phyloP scores from a whole-genome alignment of 164 flowering plant genomes.

The Macadamia integrifolia region DNA sequence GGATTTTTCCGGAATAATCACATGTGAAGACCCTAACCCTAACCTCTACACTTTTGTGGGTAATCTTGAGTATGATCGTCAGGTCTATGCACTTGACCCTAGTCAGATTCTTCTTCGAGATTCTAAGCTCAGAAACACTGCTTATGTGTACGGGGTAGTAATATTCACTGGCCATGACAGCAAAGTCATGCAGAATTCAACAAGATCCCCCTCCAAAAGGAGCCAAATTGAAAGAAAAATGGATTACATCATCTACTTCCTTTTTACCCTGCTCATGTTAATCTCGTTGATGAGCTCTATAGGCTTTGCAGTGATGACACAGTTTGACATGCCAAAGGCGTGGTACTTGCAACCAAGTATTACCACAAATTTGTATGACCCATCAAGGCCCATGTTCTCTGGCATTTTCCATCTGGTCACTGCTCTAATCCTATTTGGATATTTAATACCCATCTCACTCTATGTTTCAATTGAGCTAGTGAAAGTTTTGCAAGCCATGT shows the following conservation, averaged over 20 bases:
- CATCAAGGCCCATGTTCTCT: slow-evolving; percentile 35
- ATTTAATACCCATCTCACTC: slow-evolving; percentile 85
- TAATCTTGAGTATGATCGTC: slow-evolving; percentile 63
- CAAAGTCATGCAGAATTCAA: slow-evolving; percentile 89
- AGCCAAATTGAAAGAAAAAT: slow-evolving; percentile 69
- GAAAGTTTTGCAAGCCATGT: slow-evolving; percentile 77
- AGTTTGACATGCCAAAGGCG: slow-evolving; percentile 54
- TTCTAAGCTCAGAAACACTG: slow-evolving; percentile 83
- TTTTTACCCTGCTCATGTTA: slow-evolving; percentile 59
- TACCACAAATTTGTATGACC: slow-evolving; percentile 37
- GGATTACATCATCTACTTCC: slow-evolving; percentile 76
- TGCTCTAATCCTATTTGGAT: slow-evolving; percentile 83
- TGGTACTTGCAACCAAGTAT: slow-evolving; percentile 63
- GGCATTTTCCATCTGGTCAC: slow-evolving; percentile 72
- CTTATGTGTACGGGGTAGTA: slow-evolving; percentile 69
- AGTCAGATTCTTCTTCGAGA: slow-evolving; percentile 81
- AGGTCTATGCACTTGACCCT: slow-evolving; percentile 67
- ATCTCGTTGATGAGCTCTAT: slow-evolving; percentile 71
- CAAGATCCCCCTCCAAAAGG: slow-evolving; percentile 87
- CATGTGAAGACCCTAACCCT: slow-evolving; percentile 88
- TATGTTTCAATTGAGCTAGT: slow-evolving; percentile 93
- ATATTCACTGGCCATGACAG: slow-evolving; percentile 84
- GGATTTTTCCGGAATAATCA: slow-evolving; percentile 53
- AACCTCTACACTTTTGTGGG: slow-evolving; percentile 84
- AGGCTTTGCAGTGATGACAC: slow-evolving; percentile 61